Evolutionary conservation across 192 early-diverging fungal genomes (phyloP), one percentile per base, ranked within the genome.

Genomic region (Podila minutissima): DNA sequence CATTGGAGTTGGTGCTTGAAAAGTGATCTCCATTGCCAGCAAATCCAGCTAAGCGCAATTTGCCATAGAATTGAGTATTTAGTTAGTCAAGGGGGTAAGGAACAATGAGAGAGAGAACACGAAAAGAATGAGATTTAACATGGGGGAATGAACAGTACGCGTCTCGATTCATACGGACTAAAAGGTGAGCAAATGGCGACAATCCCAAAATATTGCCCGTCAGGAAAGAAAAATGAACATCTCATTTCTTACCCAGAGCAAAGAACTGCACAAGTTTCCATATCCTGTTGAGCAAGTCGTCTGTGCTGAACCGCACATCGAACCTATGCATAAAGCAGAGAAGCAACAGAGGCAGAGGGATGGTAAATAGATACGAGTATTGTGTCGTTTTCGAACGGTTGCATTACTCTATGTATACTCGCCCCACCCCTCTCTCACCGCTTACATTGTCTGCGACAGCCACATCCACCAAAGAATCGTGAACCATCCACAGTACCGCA

Each of bases 391-490:
- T 19, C 32, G 22, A 0, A 35, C 26, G 24, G 15, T 19, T 62
- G 19, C 19, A 62, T 20, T 8, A 6, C 17, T 32, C 15, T 62
- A 6, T 62, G 1, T 62, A 32, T 62, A 4, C 19, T 17, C 35
- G 15, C 22, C 37, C 2, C 35, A 50, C 37, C 37, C 35, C 38
- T 46, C 20, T 37, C 37, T 17, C 62, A 26, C 24, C 4, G 17
- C 69, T n/a, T 71, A 71, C 84, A 87, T 74, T 24, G 83, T 85
- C 59, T 84, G 84, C 12, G 84, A 79, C 0, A 76, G 67, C 82
- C 86, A 87, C 63, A 83, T 83, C 83, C 84, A 87, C 83, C 86
- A 85, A 51, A 84, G 73, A 19, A 85, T 87, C 8, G 83, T 62
- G 55, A 85, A 83, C 83, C 84, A 85, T 7, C 75, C 74, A 22